Evolutionary conservation across 352 stramenopile species (phyloP).

Genomic region (Peronospora farinosa): DNA sequence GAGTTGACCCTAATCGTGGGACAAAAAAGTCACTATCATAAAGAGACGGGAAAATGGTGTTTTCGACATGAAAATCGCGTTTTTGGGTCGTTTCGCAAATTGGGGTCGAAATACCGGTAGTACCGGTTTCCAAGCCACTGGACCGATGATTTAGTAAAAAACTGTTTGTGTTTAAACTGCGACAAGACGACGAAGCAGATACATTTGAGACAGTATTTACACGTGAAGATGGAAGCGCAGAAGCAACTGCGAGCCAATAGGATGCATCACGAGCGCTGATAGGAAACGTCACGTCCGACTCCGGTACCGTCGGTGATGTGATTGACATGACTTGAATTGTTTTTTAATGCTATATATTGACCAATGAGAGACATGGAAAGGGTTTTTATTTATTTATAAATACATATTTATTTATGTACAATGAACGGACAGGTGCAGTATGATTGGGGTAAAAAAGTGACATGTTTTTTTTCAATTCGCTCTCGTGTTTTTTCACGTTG

Average conservation of each 20-base stretch:
- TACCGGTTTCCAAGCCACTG: background rate
- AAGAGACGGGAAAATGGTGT: conserved; percentile 3
- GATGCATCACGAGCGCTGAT: conserved; percentile 60
- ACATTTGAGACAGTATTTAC: conserved; percentile 3
- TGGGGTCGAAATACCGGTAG: too few relatives aligned
- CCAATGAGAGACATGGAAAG: too few relatives aligned
- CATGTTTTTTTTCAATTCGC: too few relatives aligned
- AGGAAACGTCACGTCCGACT: conserved; percentile 28
- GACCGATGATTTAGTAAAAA: conserved; percentile 23
- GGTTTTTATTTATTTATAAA: too few relatives aligned
- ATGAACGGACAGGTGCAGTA: too few relatives aligned
- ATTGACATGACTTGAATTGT: too few relatives aligned
- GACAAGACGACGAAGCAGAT: conserved; percentile 18
- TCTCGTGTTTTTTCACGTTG: too few relatives aligned
- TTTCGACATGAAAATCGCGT: too few relatives aligned
- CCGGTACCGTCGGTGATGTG: conserved; percentile 13
- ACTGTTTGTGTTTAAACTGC: conserved; percentile 26
- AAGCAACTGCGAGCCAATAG: conserved; percentile 56
- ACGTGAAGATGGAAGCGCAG: conserved; percentile 29
- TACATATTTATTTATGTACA: too few relatives aligned
- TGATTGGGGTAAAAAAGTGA: too few relatives aligned
- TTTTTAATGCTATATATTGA: too few relatives aligned
- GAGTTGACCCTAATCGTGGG: conserved; percentile 1
- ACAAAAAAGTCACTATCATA: conserved; percentile 26
- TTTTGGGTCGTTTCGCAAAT: too few relatives aligned